Conservation (phyloP, 257 asterid species). For the Galeopsis tetrahit region DNA sequence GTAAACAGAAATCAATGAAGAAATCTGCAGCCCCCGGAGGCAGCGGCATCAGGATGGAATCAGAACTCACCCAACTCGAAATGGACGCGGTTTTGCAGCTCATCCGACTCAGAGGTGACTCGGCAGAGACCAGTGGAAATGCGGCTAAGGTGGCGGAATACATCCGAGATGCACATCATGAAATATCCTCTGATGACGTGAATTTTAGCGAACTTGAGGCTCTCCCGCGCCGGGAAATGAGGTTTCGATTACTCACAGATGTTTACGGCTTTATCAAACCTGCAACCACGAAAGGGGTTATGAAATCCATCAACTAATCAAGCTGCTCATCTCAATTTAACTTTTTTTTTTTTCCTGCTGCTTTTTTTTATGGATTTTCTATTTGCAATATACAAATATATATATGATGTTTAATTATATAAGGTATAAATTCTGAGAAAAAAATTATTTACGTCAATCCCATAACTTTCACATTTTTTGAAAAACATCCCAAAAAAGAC, state of each 20-base stretch:
- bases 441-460: too few relatives aligned
- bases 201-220: slow-evolving; percentile 2
- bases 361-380: too few relatives aligned
- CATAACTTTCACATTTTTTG: too few relatives aligned
- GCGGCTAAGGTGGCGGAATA: slow-evolving; percentile 42
- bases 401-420: too few relatives aligned
- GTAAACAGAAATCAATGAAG: slow-evolving; percentile 41
- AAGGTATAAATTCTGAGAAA: too few relatives aligned
- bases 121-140: slow-evolving; percentile 37
- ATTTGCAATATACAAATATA: too few relatives aligned
- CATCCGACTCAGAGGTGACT: slow-evolving; percentile 80
- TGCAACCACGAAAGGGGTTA: slow-evolving; percentile 33
- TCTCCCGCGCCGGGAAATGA: slow-evolving; percentile 40
- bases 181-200: slow-evolving; percentile 45
- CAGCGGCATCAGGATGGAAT: slow-evolving; percentile 37
- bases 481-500: too few relatives aligned
- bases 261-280: slow-evolving; percentile 49
- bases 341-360: too few relatives aligned
- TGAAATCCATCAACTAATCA: slow-evolving; percentile 31
- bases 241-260: slow-evolving; percentile 55
- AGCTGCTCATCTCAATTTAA: slow-evolving; percentile 19
- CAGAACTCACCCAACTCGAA: slow-evolving; percentile 55
- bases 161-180: slow-evolving; percentile 40
- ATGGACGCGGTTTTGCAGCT: slow-evolving; percentile 71
- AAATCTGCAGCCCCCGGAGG: slow-evolving; percentile 32